Evolutionary conservation across 2,329 filamentous ascomycete species (phyloP), one percentile per base, ranked within the genome.

Genomic region (Talaromyces rugulosus): DNA sequence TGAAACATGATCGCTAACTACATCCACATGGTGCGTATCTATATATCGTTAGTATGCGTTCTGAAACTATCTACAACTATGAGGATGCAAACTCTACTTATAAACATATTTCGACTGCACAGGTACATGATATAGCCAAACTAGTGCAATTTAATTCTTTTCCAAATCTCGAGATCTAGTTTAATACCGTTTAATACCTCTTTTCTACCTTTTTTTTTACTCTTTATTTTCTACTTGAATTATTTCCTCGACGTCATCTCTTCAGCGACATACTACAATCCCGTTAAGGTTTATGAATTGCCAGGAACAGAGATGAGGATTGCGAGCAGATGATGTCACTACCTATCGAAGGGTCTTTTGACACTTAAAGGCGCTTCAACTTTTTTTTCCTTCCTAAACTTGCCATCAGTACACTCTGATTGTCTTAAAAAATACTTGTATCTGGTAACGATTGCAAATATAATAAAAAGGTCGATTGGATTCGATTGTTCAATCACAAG

Each of bases 271-370:
- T 5, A 16, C 34, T 16, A 14, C 34, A 34, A 9, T 34, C 33
- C 6, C 5, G 34, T 36, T 36, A 36, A 7, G 9, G 18, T 18
- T 47, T n/a, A 18, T 14, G 18, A 47, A 47, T 47, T 18, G 6
- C 50, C 60, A 7, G 34, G 58, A 58, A 12, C 50, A 36, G 60
- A 58, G 54, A 54, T 55, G 16, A 14, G 12, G 27, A 47, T 31
- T 34, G 60, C 53, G 60, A 52, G 28, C 55, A 40, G 23, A 58
- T 62, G 60, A 62, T 58, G 60, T 62, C 60, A 62, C 59, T 40
- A 14, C 42, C 34, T 23, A 47, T 23, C 7, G 42, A 23, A 23
- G n/a, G 2, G 40, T 44, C n/a, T 5, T 9, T 23, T 47, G 18
- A 47, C 5, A 18, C 18, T n/a, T 57, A 31, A 33, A 36, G 28